Conservation (phyloP, 352 stramenopile genomes). For the Pythium phragmitis region DNA sequence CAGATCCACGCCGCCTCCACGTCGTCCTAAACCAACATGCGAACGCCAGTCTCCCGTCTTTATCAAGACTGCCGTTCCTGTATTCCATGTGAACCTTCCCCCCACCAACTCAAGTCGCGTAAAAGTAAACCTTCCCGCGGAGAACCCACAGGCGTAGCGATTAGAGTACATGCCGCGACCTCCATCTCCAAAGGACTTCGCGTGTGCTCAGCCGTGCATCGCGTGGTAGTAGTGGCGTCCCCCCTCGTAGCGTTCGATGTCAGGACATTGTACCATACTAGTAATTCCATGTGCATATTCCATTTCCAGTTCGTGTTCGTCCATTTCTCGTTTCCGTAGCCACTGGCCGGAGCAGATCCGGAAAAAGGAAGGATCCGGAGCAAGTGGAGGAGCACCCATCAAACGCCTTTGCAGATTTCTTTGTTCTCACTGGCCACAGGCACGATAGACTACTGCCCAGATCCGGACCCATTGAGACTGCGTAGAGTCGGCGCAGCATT, state of each 20-base stretch:
- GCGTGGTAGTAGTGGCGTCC: neutral
- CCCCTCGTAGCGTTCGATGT: neutral
- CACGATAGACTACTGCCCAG: neutral
- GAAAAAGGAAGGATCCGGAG: neutral
- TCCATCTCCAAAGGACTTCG: neutral
- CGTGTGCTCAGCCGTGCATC: constrained; percentile 3
- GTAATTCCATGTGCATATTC: neutral
- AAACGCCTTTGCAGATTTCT: neutral
- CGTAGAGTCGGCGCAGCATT: neutral
- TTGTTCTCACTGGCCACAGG: neutral
- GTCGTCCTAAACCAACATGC: constrained; percentile 6
- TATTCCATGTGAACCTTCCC: neutral
- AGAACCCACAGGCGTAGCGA: constrained; percentile 8
- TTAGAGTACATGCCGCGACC: constrained; percentile 5
- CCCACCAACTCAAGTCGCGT: neutral
- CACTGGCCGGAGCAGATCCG: neutral
- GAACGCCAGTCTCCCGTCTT: neutral
- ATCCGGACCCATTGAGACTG: neutral
- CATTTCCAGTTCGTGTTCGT: neutral
- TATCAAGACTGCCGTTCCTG: neutral
- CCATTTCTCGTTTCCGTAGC: neutral
- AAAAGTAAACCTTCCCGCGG: constrained; percentile 2
- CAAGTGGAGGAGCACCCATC: neutral
- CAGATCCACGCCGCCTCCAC: constrained; percentile 10
- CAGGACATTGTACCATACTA: neutral